phyloP scores from a whole-genome alignment of 306 rosid species.

The Gastrolobium villosum region DNA sequence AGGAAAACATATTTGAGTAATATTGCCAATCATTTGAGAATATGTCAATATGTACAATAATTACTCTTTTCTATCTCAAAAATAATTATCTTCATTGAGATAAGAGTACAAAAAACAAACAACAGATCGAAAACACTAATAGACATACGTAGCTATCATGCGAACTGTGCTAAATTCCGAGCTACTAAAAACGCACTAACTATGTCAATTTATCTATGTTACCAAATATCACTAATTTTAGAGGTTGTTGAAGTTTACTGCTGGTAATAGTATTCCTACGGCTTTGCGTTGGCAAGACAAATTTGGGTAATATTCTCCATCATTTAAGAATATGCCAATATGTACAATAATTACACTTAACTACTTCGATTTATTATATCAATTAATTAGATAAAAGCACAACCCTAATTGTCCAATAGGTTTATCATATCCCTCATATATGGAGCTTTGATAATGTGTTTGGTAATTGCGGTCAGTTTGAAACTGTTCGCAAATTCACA shows the following conservation, averaged over 20 bases:
- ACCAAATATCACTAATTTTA: background rate
- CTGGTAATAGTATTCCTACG: background rate
- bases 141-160: no score
- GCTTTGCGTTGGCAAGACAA: background rate
- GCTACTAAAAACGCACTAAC: background rate
- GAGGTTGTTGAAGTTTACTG: background rate
- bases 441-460: background rate
- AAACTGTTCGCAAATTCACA: background rate
- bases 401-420: background rate
- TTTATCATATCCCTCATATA: background rate
- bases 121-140: no score
- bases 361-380: background rate
- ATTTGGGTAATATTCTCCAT: slow-evolving; percentile 27
- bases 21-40: no score
- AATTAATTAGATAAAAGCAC: background rate
- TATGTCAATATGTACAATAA: no score
- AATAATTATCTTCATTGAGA: no score
- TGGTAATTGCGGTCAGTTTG: background rate
- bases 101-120: no score
- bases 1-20: no score
- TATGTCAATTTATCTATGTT: background rate
- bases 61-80: no score
- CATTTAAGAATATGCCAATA: slow-evolving; percentile 28
- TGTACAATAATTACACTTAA: slow-evolving; percentile 21
- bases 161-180: no score